Percentiles rank a stretch among this genome's conserved stretches.
phyloP scores from a whole-genome alignment of 2,329 filamentous ascomycete species.

The Penicillium glabrum region DNA sequence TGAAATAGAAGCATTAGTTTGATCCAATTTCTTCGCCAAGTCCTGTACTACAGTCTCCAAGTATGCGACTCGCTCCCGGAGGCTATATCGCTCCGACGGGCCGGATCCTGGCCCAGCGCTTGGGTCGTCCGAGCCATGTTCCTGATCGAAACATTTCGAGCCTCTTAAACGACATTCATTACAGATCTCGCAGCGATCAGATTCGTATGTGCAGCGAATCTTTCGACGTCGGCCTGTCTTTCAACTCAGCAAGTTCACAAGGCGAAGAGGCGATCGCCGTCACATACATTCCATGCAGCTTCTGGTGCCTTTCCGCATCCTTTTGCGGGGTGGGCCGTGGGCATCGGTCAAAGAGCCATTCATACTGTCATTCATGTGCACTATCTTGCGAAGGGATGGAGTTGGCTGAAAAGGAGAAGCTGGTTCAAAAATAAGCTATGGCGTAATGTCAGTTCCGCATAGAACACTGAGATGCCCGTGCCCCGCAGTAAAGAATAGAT shows the following conservation, averaged over 20 bases:
- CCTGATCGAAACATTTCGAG: constrained; percentile 41
- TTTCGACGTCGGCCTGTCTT: constrained; percentile 40
- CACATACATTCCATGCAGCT: constrained; percentile 43
- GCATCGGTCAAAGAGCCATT: constrained; percentile 26
- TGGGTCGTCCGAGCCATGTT: constrained; percentile 22
- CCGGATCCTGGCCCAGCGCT: not conserved
- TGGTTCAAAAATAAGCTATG: not conserved
- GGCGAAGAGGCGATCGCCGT: not conserved
- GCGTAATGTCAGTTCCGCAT: not conserved
- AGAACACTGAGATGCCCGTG: not conserved
- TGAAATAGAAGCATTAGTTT: constrained; percentile 12
- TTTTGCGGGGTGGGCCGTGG: constrained; percentile 40
- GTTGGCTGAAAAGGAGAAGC: not conserved
- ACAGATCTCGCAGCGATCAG: constrained; percentile 33
- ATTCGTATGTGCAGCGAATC: constrained; percentile 43
- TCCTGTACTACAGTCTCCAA: constrained; percentile 38
- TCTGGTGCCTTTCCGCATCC: constrained; percentile 46
- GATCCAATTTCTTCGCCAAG: constrained; percentile 32
- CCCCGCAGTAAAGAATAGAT: not conserved
- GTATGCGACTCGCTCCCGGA: constrained; percentile 39
- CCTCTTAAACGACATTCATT: constrained; percentile 43
- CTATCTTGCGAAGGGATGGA: not conserved
- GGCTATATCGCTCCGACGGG: constrained; percentile 34
- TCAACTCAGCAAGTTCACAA: not conserved
- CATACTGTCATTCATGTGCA: not conserved